Conservation (phyloP, 2,329 filamentous ascomycete genomes). For the Byssothecium circinans region DNA sequence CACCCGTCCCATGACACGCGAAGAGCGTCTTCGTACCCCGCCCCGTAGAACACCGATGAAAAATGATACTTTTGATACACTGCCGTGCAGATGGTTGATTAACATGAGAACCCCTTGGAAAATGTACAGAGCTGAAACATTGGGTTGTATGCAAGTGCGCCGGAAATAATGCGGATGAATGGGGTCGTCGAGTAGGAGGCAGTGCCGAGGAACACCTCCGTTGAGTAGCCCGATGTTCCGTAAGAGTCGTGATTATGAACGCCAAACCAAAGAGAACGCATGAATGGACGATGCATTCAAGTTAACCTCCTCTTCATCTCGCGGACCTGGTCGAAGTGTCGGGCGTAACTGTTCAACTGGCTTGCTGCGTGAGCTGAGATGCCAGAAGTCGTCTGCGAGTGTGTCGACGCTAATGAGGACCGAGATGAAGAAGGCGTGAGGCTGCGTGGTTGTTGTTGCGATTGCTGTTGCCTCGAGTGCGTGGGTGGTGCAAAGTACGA, state of each 20-base stretch:
- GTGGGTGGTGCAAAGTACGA: slow-evolving; percentile 43
- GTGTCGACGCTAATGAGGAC: slow-evolving; percentile 79
- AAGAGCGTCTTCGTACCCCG: slow-evolving; percentile 1
- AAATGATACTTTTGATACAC: slow-evolving; percentile 33
- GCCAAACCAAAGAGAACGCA: slow-evolving; percentile 7
- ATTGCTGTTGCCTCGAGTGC: slow-evolving; percentile 35
- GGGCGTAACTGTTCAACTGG: slow-evolving; percentile 83
- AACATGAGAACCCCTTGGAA: slow-evolving; percentile 17
- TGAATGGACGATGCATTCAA: background rate
- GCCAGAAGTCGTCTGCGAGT: slow-evolving; percentile 51
- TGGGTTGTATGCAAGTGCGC: slow-evolving; percentile 23
- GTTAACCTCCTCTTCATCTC: slow-evolving; percentile 52
- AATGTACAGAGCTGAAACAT: slow-evolving; percentile 26
- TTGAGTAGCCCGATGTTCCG: slow-evolving; percentile 6
- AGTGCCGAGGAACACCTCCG: slow-evolving; percentile 13
- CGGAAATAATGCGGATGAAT: slow-evolving; percentile 18
- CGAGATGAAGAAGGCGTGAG: slow-evolving; percentile 71
- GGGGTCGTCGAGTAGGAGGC: slow-evolving; percentile 9
- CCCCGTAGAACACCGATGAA: slow-evolving; percentile 13
- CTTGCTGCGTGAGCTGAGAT: slow-evolving; percentile 76
- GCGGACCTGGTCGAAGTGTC: slow-evolving; percentile 83
- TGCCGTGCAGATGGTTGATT: slow-evolving; percentile 16
- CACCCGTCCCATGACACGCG: slow-evolving; percentile 1
- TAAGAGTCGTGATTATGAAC: slow-evolving; percentile 24
- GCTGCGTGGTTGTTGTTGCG: slow-evolving; percentile 49